Conservation (phyloP, 2,329 filamentous ascomycete species). For the Blastomyces percursus region DNA sequence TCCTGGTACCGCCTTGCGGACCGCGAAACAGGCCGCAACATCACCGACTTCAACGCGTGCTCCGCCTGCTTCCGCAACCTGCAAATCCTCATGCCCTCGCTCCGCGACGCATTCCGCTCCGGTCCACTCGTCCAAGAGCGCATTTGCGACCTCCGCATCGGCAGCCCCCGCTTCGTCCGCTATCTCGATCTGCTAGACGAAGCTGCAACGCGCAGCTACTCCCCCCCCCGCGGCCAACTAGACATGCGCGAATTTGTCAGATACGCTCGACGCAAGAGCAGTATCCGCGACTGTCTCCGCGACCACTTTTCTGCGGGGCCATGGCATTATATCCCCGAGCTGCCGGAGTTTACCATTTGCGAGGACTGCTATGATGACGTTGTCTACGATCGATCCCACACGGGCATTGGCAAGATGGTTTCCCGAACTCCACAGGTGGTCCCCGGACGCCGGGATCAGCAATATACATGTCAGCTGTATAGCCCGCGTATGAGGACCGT, state of each 20-base stretch:
- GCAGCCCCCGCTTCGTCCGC: conserved; percentile 44
- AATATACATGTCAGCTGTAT: conserved; percentile 64
- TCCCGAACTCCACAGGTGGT: conserved; percentile 49
- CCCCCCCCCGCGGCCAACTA: conserved; percentile 22
- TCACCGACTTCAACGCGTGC: conserved; percentile 66
- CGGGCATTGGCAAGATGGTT: conserved; percentile 41
- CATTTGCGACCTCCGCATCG: conserved; percentile 60
- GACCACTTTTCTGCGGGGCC: conserved; percentile 52
- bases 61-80: conserved; percentile 61
- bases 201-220: conserved; percentile 36
- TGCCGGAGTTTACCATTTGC: conserved; percentile 74
- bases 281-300: conserved; percentile 52
- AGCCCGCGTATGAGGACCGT: conserved; percentile 65
- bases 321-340: conserved; percentile 68
- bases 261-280: conserved; percentile 49
- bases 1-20: conserved; percentile 69
- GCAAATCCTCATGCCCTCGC: conserved; percentile 60
- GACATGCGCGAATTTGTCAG: conserved; percentile 54
- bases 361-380: conserved; percentile 75
- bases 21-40: conserved; percentile 49
- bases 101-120: conserved; percentile 53
- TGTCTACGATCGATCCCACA: conserved; percentile 55
- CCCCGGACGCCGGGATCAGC: conserved; percentile 34
- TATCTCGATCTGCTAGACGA: conserved; percentile 48
- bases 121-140: conserved; percentile 40